Evolutionary conservation across 164 flowering plant genomes (phyloP).

Genomic region (Paratinospora sagittata): DNA sequence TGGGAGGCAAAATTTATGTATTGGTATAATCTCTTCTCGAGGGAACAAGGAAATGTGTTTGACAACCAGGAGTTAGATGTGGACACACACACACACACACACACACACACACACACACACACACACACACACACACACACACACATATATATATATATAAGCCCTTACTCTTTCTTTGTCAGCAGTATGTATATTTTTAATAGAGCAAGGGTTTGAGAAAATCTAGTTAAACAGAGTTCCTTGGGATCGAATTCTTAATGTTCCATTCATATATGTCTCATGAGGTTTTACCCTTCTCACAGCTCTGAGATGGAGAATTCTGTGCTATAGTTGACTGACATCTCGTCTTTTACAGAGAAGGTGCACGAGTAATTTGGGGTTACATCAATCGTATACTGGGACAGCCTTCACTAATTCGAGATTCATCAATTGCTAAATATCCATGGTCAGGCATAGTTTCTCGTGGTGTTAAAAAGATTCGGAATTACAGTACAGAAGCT

Average conservation of each 20-base stretch:
- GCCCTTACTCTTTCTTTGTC: too few species aligned
- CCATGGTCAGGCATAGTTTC: conserved; percentile 65
- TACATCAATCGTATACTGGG: conserved; percentile 88
- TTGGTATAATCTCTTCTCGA: too few species aligned
- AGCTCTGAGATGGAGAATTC: background rate
- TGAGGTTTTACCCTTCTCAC: background rate
- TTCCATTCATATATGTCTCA: background rate
- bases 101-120: too few species aligned
- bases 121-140: too few species aligned
- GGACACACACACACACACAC: too few species aligned
- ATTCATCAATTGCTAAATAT: conserved; percentile 70
- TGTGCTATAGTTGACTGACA: background rate
- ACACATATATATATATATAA: too few species aligned
- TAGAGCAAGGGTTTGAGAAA: background rate
- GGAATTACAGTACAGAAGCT: conserved; percentile 30
- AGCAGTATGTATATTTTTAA: background rate
- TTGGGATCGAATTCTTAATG: background rate
- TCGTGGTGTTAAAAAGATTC: conserved; percentile 31
- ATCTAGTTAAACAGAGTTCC: background rate
- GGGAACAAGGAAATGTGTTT: too few species aligned
- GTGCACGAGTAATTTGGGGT: conserved; percentile 92
- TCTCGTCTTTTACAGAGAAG: conserved; percentile 59
- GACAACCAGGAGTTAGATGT: too few species aligned
- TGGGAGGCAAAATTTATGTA: too few species aligned
- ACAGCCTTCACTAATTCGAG: conserved; percentile 93